Conservation (phyloP, 257 asterid genomes). For the Petunia axillaris region DNA sequence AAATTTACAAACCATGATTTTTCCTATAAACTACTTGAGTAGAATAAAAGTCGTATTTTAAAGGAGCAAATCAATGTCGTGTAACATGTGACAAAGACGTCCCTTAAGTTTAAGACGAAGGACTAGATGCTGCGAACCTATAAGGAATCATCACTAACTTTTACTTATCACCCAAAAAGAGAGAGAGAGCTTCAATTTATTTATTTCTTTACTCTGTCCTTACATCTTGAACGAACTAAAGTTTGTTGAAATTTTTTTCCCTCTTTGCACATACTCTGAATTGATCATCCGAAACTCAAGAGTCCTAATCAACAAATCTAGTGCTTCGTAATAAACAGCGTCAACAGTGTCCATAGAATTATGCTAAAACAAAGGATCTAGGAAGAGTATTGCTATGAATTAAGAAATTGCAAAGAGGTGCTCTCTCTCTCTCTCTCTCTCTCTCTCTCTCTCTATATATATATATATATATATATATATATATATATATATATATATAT, state of each 20-base stretch:
- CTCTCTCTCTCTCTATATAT: background rate
- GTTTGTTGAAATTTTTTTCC: background rate
- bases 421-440: background rate
- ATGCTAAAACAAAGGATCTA: background rate
- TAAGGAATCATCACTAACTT: no score
- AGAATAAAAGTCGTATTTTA: background rate
- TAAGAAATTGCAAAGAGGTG: background rate
- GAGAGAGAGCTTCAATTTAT: background rate
- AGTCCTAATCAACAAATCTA: background rate
- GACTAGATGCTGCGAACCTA: no score
- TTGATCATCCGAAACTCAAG: background rate
- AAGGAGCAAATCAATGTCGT: background rate
- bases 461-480: no score
- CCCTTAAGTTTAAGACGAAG: background rate
- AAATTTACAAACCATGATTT: background rate
- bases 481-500: no score
- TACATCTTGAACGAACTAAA: background rate
- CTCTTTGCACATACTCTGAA: conserved; percentile 1
- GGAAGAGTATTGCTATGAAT: background rate
- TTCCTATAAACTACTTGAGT: background rate
- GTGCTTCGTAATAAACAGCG: background rate
- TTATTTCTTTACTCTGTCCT: background rate
- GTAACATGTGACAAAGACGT: background rate
- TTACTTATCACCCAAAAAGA: background rate
- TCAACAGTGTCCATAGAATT: background rate